These are phyloP conservation scores for Cylindrotheca closterium DNA, from an alignment of 108 stramenopile species.

Conservation along the genomic window DNA sequence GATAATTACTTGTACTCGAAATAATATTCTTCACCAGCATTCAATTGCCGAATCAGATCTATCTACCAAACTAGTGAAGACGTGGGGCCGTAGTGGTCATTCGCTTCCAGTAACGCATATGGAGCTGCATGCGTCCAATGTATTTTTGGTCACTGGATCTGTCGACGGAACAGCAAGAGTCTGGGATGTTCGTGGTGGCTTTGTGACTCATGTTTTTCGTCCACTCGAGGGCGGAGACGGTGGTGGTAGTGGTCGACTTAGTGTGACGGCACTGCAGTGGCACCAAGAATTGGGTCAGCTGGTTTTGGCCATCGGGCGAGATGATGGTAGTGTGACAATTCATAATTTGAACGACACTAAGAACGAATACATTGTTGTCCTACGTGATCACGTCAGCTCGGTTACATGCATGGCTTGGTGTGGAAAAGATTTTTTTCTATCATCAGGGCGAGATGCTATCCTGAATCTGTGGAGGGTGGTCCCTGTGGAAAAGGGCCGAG, in stretches of 20 bases:
- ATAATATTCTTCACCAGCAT: constrained; percentile 69
- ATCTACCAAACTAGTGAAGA: constrained; percentile 40
- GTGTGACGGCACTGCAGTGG: constrained; percentile 71
- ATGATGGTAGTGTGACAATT: constrained; percentile 79
- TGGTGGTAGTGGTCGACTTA: constrained; percentile 46
- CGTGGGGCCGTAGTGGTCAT: constrained; percentile 75
- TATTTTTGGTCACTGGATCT: constrained; percentile 81
- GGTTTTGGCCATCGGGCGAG: constrained; percentile 72
- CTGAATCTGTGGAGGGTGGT: constrained; percentile 87
- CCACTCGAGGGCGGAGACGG: constrained; percentile 41
- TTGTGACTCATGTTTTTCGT: constrained; percentile 81
- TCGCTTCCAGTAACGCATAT: constrained; percentile 69
- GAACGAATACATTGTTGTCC: constrained; percentile 45
- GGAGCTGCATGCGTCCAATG: constrained; percentile 70
- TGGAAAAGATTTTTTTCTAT: constrained; percentile 56
- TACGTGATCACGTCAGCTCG: constrained; percentile 86
- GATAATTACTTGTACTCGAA: constrained; percentile 65
- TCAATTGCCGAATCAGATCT: constrained; percentile 23
- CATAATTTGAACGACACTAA: constrained; percentile 67
- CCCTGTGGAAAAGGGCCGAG: constrained; percentile 54
- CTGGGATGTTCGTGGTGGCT: constrained; percentile 80
- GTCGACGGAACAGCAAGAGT: constrained; percentile 82
- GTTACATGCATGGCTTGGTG: constrained; percentile 87
- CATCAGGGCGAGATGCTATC: constrained; percentile 77
- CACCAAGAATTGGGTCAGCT: constrained; percentile 42